Percentiles rank a stretch among this genome's conserved stretches.
Evolutionary conservation across 768 basidiomycete species (phyloP).

Genomic region (Pisolithus marmoratus): DNA sequence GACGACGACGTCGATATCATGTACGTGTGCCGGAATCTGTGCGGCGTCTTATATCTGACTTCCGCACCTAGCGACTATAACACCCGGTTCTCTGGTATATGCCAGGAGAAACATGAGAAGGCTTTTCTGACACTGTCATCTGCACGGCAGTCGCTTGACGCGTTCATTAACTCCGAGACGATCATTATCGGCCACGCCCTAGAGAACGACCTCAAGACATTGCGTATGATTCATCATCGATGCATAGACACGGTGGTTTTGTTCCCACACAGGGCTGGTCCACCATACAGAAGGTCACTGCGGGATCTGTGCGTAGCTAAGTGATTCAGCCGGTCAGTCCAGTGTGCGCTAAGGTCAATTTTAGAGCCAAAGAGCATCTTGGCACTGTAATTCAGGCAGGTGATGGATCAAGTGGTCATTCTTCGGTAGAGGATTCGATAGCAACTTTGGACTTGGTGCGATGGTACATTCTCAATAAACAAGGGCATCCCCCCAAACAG

Average conservation of each 20-base stretch:
- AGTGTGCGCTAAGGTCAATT: conserved; percentile 1
- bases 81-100: conserved; percentile 86
- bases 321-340: not conserved
- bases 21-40: conserved; percentile 36
- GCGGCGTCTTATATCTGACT: conserved; percentile 1
- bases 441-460: conserved; percentile 86
- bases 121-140: conserved; percentile 65
- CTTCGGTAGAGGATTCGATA: conserved; percentile 83
- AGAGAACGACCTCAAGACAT: conserved; percentile 90
- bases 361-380: conserved; percentile 79
- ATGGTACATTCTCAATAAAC: conserved; percentile 69
- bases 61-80: conserved; percentile 70
- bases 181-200: conserved; percentile 87
- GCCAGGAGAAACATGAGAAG: conserved; percentile 45
- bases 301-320: conserved; percentile 62
- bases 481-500: conserved; percentile 24
- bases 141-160: conserved; percentile 62
- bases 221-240: conserved; percentile 79
- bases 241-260: conserved; percentile 86
- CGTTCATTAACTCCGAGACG: conserved; percentile 71
- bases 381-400: conserved; percentile 79
- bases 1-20: conserved; percentile 75
- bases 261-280: conserved; percentile 80
- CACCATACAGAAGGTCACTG: conserved; percentile 71
- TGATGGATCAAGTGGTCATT: conserved; percentile 73